A percentile compares a stretch with the other conserved stretches of the same genome.
Conservation (phyloP, 768 basidiomycete species). For the Tylopilus intermedius region DNA sequence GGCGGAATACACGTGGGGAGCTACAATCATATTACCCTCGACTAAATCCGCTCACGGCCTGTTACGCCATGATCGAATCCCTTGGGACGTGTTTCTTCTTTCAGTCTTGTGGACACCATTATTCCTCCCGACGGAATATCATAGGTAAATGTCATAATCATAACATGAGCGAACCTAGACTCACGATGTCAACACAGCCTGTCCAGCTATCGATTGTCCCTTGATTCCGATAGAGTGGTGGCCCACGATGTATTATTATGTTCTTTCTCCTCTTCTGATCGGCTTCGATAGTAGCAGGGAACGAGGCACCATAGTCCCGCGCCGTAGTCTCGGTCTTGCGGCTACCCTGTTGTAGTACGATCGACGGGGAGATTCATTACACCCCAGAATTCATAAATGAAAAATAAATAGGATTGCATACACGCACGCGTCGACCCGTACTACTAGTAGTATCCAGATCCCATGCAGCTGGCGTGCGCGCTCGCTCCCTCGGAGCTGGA, state of each 20-base stretch:
- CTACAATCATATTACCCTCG: slow-evolving; percentile 1
- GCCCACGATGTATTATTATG: slow-evolving; percentile 3
- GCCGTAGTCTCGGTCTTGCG: neutral
- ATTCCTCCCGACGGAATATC: neutral
- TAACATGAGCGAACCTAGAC: slow-evolving; percentile 5
- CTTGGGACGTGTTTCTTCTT: neutral
- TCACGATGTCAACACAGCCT: neutral
- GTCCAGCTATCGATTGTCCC: neutral
- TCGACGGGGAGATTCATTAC: neutral
- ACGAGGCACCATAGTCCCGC: neutral
- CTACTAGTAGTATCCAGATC: too few relatives aligned
- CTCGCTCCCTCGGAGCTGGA: too few relatives aligned
- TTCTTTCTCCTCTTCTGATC: slow-evolving; percentile 4
- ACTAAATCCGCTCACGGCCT: neutral
- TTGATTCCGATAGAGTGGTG: neutral
- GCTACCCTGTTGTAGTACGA: neutral
- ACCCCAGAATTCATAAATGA: too few relatives aligned
- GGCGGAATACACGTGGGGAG: neutral
- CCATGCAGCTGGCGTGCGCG: too few relatives aligned
- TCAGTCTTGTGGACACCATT: neutral
- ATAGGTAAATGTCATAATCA: neutral
- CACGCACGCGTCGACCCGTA: too few relatives aligned
- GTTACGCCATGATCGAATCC: neutral
- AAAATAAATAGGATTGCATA: too few relatives aligned
- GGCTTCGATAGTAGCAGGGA: slow-evolving; percentile 4